phyloP scores from a whole-genome alignment of 2,329 filamentous ascomycete genomes.

The Harringtonia aguacate region DNA sequence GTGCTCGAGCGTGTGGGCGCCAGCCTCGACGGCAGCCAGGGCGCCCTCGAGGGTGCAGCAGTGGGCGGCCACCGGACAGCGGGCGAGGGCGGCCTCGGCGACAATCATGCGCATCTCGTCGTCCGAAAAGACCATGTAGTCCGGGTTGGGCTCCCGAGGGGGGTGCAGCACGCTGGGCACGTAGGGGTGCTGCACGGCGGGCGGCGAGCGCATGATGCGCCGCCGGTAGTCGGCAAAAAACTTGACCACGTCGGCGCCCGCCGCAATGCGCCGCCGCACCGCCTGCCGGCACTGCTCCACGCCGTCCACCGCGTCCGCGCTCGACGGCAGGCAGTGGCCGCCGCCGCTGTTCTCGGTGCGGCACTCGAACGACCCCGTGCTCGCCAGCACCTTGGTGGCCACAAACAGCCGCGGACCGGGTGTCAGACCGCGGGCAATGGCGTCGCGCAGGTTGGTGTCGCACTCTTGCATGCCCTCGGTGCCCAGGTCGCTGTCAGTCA shows the following conservation, averaged over 20 bases:
- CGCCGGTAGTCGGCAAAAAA: slow-evolving; percentile 40
- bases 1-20: slow-evolving; percentile 38
- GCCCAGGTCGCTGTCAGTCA: slow-evolving; percentile 30
- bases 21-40: slow-evolving; percentile 33
- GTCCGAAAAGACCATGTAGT: slow-evolving; percentile 32
- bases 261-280: slow-evolving; percentile 33
- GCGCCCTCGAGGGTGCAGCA: slow-evolving; percentile 29
- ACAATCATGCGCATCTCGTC: slow-evolving; percentile 41
- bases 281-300: slow-evolving; percentile 31
- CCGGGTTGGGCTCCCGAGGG: slow-evolving; percentile 27
- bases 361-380: slow-evolving; percentile 36
- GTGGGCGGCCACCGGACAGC: slow-evolving; percentile 32
- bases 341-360: slow-evolving; percentile 32
- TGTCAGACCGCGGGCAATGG: slow-evolving; percentile 40
- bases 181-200: slow-evolving; percentile 17
- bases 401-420: slow-evolving; percentile 46
- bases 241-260: slow-evolving; percentile 39
- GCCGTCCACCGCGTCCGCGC: slow-evolving; percentile 36
- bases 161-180: slow-evolving; percentile 21
- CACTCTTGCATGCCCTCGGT: slow-evolving; percentile 38
- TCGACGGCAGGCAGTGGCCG: slow-evolving; percentile 21
- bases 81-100: slow-evolving; percentile 29
- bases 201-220: slow-evolving; percentile 30
- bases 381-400: slow-evolving; percentile 38
- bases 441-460: slow-evolving; percentile 40